Percentiles rank a stretch among this genome's conserved stretches.
Conservation (phyloP, 2,329 filamentous ascomycete genomes). For the Cladosporium sp. region DNA sequence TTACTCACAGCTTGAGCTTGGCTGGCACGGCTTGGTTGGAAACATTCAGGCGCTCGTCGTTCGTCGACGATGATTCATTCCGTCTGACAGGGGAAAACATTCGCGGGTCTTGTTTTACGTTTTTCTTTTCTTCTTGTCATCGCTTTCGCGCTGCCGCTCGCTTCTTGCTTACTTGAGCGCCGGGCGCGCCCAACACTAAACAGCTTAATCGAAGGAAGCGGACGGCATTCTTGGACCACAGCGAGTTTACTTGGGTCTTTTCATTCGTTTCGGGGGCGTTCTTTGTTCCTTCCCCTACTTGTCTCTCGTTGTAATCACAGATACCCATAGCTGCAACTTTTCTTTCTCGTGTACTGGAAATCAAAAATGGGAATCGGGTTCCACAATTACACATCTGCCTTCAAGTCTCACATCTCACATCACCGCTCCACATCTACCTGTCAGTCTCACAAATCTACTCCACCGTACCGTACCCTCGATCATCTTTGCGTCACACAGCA, state of each 20-base stretch:
- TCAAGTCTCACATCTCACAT: neutral
- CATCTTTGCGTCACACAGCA: neutral
- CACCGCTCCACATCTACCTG: neutral
- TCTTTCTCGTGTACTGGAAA: conserved; percentile 17
- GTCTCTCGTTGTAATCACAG: conserved; percentile 21
- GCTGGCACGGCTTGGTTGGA: conserved; percentile 8
- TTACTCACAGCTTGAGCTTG: neutral
- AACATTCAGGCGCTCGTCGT: conserved; percentile 17
- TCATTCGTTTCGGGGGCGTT: conserved; percentile 1
- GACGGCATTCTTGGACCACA: conserved; percentile 9
- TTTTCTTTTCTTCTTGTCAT: neutral
- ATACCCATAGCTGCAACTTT: conserved; percentile 20
- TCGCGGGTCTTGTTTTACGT: neutral
- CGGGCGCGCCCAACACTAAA: conserved; percentile 7
- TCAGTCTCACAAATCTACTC: neutral
- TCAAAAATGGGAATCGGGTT: conserved; percentile 10
- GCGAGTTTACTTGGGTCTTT: neutral
- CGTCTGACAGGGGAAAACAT: conserved; percentile 5
- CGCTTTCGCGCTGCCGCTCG: conserved; percentile 4
- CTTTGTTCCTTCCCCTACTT: neutral
- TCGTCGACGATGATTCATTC: conserved; percentile 19
- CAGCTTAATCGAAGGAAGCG: conserved; percentile 16
- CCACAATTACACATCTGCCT: neutral
- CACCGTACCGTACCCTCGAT: neutral
- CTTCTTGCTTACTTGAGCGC: conserved; percentile 18